Evolutionary conservation across 257 asterid genomes (phyloP).

Genomic region (Penstemon newberryi): DNA sequence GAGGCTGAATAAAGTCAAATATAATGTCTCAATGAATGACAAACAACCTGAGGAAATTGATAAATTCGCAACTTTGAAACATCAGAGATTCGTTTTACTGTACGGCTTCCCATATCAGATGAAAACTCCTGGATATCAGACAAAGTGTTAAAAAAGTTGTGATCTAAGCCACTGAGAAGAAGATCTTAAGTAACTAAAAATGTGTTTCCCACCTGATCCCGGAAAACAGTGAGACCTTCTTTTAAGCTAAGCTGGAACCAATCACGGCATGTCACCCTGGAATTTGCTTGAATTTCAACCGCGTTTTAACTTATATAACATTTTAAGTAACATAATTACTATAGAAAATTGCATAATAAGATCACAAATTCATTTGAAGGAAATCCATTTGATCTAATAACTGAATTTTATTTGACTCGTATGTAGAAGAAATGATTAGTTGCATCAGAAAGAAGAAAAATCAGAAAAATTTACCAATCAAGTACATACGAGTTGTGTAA

Average conservation of each 20-base stretch:
- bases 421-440: background rate
- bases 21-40: background rate
- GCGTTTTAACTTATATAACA: constrained; percentile 6
- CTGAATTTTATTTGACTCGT: background rate
- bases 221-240: constrained; percentile 98
- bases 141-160: constrained; percentile 2
- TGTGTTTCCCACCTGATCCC: constrained; percentile 72
- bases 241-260: constrained; percentile 99
- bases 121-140: constrained; percentile 63
- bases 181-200: constrained; percentile 1
- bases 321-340: background rate
- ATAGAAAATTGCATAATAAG: background rate
- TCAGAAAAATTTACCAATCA: constrained; percentile 3
- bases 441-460: background rate
- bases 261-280: constrained; percentile 98
- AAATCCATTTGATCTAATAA: background rate
- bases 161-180: constrained; percentile 1
- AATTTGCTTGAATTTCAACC: constrained; percentile 33
- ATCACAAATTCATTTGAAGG: no score
- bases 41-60: constrained; percentile 75
- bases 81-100: constrained; percentile 76
- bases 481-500: constrained; percentile 8
- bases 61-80: constrained; percentile 66
- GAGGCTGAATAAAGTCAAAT: background rate
- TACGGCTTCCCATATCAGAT: constrained; percentile 84